These are phyloP conservation scores for Dictyostelium firmibasis DNA, from an alignment of 78 protist genomes.

Conservation along the genomic window DNA sequence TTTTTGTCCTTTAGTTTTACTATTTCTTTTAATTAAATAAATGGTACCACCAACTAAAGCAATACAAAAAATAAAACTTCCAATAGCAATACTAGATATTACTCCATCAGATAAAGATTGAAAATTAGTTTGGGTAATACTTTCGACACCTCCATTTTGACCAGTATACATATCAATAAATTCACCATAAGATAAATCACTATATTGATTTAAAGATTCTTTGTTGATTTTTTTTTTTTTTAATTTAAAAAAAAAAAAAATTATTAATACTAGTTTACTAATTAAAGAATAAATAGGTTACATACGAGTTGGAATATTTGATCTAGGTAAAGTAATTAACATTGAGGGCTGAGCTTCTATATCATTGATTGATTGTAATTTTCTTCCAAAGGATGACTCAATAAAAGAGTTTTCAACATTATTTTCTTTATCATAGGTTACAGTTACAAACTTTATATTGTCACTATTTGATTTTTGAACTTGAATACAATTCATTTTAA, in stretches of 20 bases:
- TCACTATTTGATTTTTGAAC: not conserved
- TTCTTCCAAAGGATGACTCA: not conserved
- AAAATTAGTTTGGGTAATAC: not conserved
- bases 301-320: not conserved
- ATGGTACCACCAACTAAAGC: not conserved
- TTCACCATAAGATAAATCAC: constrained; percentile 34
- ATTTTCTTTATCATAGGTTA: not conserved
- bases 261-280: not conserved
- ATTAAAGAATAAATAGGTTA: not conserved
- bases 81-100: constrained; percentile 36
- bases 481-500: not conserved
- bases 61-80: constrained; percentile 36
- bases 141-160: not conserved
- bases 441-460: not conserved
- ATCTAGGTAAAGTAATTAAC: not conserved
- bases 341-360: not conserved
- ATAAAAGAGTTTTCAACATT: not conserved
- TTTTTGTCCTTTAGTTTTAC: not conserved
- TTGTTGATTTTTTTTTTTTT: not conserved
- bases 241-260: not conserved
- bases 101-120: not conserved
- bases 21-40: not conserved
- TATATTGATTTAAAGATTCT: constrained; percentile 43
- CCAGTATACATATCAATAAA: constrained; percentile 25
- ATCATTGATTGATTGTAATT: not conserved